Base-by-base conservation (phyloP, 768 basidiomycete genomes). In the Favolaschia claudopus region DNA sequence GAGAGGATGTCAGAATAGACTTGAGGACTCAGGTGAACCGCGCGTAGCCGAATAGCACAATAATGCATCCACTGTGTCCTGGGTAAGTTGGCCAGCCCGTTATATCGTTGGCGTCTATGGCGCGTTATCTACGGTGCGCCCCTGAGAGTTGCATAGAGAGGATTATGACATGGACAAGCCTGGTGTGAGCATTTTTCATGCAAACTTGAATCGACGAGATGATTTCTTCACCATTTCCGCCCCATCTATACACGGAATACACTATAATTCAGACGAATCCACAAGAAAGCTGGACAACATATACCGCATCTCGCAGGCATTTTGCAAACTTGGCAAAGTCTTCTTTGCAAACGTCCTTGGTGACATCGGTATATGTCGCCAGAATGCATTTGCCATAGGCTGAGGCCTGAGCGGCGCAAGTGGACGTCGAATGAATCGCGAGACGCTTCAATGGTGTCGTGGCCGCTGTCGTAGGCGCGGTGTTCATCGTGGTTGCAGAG, bases 381-480 rank as follows among this genome's bases (percentile, higher is more conserved):
- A 90, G 78, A 42, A 99, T 88, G 74, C 96, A 99, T 78, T 89
- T 89, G 22, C 94, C 96, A 71, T 99, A 99, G 6, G 75, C 79
- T 4, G 85, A 73, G 25, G 95, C 95, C 69, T 95, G 84, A 7
- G 79, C 60, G 9, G 89, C 77, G 66, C 92, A 93, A 15, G 90
- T 91, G 3, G 82, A 80, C 2, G 90, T 92, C 3, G 91, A 82
- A 63, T 89, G 86, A 19, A 85, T 62, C n/a, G 91, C 92, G 22
- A 93, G 76, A 24, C 85, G 82, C 60, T 83, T 79, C 37, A 93
- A 69, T 24, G 89, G 89, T 10, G 76, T 78, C 29, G 72, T 70
- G n/a, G n/a, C n/a, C 19, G 76, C 70, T 37, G 76, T 61, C 36
- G 74, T 67, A 34, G 67, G 47, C 24, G 67, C 46, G 13, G 69